These are phyloP conservation scores for Aurantiochytrium sp. DNA, from an alignment of 108 stramenopile genomes.

Conservation along the genomic window DNA sequence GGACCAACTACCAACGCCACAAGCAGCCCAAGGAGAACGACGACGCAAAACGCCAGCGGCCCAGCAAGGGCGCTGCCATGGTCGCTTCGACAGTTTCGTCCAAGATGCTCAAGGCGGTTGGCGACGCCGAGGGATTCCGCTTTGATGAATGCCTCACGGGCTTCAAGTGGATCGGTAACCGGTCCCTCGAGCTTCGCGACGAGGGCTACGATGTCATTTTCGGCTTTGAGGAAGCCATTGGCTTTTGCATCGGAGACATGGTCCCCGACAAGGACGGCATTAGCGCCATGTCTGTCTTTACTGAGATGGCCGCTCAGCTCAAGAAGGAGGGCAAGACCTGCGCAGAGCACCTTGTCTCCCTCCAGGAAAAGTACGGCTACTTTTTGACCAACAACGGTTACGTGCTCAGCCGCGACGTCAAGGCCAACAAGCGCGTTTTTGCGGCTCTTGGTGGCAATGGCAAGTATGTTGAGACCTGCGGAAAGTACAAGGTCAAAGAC, in stretches of 20 bases:
- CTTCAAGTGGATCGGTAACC: constrained; percentile 33
- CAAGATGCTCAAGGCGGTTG: constrained; percentile 76
- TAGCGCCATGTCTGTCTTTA: constrained; percentile 51
- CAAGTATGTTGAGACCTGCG: constrained; percentile 57
- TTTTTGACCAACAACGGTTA: constrained; percentile 84
- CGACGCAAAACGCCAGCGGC: constrained; percentile 24
- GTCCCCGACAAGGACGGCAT: constrained; percentile 71
- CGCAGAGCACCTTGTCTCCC: constrained; percentile 54
- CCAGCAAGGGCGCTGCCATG: constrained; percentile 49
- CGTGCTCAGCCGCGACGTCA: constrained; percentile 69
- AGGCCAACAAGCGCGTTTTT: constrained; percentile 65
- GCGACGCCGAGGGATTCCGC: constrained; percentile 69
- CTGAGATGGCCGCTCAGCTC: constrained; percentile 63
- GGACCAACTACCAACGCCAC: constrained; percentile 27
- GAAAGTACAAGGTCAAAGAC: constrained; percentile 50
- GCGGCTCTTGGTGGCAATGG: constrained; percentile 61
- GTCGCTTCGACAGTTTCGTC: constrained; percentile 86
- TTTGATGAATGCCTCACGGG: constrained; percentile 92
- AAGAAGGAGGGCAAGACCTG: constrained; percentile 60
- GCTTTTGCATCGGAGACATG: constrained; percentile 75
- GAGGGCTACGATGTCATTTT: constrained; percentile 72
- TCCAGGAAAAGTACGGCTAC: constrained; percentile 76
- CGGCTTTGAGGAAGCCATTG: constrained; percentile 93
- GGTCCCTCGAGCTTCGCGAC: constrained; percentile 48
- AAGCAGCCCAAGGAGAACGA: constrained; percentile 42